Conservation (phyloP, 2,329 filamentous ascomycete species). For the Neopestalotiopsis sp. region DNA sequence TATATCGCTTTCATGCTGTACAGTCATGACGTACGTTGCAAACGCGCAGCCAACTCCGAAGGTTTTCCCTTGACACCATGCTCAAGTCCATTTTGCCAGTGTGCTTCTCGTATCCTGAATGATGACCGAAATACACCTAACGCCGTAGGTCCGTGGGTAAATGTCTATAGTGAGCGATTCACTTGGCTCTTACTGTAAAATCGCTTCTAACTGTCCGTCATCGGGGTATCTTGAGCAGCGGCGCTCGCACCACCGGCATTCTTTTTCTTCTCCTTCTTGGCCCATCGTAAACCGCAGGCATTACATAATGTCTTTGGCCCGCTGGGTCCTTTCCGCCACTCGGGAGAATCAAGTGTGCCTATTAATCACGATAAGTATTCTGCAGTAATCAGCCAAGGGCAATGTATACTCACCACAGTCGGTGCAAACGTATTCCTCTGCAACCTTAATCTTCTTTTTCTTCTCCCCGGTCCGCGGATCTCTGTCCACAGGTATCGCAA, state of each 20-base stretch:
- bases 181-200: neutral
- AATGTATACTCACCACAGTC: constrained; percentile 74
- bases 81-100: constrained; percentile 12
- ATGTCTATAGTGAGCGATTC: constrained; percentile 8
- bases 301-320: constrained; percentile 96
- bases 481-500: constrained; percentile 81
- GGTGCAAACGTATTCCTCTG: constrained; percentile 91
- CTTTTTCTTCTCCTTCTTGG: constrained; percentile 82
- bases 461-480: constrained; percentile 76
- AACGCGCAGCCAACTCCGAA: neutral
- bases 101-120: constrained; percentile 14
- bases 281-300: constrained; percentile 82
- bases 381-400: neutral
- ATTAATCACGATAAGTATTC: neutral
- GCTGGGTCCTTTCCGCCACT: constrained; percentile 93
- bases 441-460: constrained; percentile 85
- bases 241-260: constrained; percentile 29
- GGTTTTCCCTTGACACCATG: constrained; percentile 14
- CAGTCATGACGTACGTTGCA: neutral
- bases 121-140: neutral
- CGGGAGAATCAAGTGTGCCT: constrained; percentile 87
- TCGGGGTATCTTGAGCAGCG: constrained; percentile 20
- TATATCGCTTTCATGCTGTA: neutral
- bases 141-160: constrained; percentile 3
- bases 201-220: constrained; percentile 9